Percentiles rank a stretch among this genome's conserved stretches.
phyloP scores from a whole-genome alignment of 345 rosid genomes.

The Murraya paniculata region DNA sequence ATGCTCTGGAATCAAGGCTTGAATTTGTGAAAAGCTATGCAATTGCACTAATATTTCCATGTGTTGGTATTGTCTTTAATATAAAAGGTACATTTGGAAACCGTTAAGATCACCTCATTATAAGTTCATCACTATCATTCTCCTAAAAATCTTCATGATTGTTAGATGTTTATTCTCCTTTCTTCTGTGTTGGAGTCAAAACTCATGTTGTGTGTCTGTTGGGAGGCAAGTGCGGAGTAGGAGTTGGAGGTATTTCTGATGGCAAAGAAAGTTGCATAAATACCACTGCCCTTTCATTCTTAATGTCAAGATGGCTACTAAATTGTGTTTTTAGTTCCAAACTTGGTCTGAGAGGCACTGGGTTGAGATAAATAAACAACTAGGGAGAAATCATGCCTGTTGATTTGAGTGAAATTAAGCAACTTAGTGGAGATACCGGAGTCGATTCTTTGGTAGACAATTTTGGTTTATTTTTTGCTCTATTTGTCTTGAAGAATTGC shows the following conservation, averaged over 20 bases:
- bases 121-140: not conserved
- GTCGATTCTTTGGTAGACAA: slow-evolving; percentile 6
- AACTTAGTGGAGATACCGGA: not conserved
- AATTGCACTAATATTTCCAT: not conserved
- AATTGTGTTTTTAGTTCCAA: not conserved
- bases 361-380: not conserved
- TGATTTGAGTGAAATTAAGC: slow-evolving; percentile 3
- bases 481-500: not conserved
- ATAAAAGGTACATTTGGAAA: not conserved
- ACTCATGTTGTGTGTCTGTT: not conserved
- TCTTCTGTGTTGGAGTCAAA: not conserved
- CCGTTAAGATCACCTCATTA: not conserved
- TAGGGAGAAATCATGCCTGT: not conserved
- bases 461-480: not conserved
- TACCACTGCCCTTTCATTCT: not conserved
- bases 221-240: not conserved
- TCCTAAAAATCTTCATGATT: not conserved
- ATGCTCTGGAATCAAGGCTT: not conserved
- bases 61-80: not conserved
- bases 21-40: not conserved
- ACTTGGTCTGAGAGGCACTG: not conserved
- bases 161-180: not conserved
- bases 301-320: not conserved
- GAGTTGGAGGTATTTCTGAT: not conserved
- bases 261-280: not conserved